phyloP scores from a whole-genome alignment of 352 stramenopile genomes.

The Phytophthora ohioensis region DNA sequence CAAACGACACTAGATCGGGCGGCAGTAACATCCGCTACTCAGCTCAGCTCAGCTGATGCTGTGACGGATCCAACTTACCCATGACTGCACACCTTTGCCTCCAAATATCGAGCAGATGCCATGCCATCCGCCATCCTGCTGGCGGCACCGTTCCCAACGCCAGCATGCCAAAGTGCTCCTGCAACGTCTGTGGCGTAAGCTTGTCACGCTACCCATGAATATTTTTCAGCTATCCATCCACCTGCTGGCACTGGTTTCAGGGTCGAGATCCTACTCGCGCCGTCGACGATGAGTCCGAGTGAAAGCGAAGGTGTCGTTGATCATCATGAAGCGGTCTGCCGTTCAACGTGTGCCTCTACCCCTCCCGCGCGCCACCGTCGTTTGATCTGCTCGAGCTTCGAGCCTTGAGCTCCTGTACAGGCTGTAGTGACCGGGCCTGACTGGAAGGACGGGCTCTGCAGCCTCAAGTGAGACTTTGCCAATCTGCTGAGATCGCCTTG shows the following conservation, averaged over 20 bases:
- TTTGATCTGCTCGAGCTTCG: conserved; percentile 30
- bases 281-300: conserved; percentile 4
- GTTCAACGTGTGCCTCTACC: conserved; percentile 36
- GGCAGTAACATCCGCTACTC: conserved; percentile 3
- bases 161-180: conserved; percentile 1
- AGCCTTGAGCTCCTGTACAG: background rate
- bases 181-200: conserved; percentile 7
- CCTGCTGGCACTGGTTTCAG: conserved; percentile 10
- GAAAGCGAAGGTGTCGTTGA: background rate
- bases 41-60: conserved; percentile 22
- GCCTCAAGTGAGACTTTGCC: conserved; percentile 27
- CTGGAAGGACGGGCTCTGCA: background rate
- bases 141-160: conserved; percentile 10
- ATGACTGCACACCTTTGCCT: conserved; percentile 15
- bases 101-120: conserved; percentile 10
- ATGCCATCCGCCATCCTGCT: conserved; percentile 13
- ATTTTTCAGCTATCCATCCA: conserved; percentile 18
- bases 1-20: background rate
- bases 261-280: conserved; percentile 1
- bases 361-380: conserved; percentile 25
- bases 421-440: conserved; percentile 18
- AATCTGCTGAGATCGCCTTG: conserved; percentile 20
- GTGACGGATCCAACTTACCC: conserved; percentile 15
- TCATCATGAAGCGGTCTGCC: conserved; percentile 15
- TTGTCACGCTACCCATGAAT: background rate